phyloP scores from a whole-genome alignment of 2,329 filamentous ascomycete genomes.

The Aphanocladium album region DNA sequence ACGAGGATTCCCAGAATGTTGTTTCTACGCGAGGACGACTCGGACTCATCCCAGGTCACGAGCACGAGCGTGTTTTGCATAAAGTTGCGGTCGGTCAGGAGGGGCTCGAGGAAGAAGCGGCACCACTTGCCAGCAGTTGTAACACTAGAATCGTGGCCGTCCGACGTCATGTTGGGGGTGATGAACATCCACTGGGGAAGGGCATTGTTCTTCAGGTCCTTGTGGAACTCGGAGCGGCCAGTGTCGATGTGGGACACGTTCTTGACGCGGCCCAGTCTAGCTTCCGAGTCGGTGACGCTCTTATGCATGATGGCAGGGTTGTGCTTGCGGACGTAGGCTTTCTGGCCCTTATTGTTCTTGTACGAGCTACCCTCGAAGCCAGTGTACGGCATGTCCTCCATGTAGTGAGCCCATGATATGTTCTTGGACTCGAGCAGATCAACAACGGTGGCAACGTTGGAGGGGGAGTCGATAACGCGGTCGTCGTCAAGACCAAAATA shows the following conservation, averaged over 20 bases:
- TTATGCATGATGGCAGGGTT: slow-evolving; percentile 64
- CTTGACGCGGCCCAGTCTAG: slow-evolving; percentile 65
- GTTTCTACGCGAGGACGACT: slow-evolving; percentile 63
- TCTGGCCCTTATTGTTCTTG: slow-evolving; percentile 59
- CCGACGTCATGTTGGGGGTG: slow-evolving; percentile 69
- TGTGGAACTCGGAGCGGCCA: slow-evolving; percentile 53
- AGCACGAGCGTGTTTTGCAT: slow-evolving; percentile 71
- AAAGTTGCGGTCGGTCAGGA: slow-evolving; percentile 65
- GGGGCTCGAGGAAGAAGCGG: slow-evolving; percentile 61
- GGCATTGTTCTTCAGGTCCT: slow-evolving; percentile 56
- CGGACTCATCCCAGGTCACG: slow-evolving; percentile 75
- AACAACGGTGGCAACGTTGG: slow-evolving; percentile 60
- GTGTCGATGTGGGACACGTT: slow-evolving; percentile 48
- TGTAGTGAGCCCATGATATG: slow-evolving; percentile 67
- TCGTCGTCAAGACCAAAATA: slow-evolving; percentile 61
- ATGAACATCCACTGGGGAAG: slow-evolving; percentile 71
- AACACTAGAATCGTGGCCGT: slow-evolving; percentile 72
- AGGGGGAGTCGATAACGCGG: slow-evolving; percentile 47
- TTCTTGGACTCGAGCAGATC: slow-evolving; percentile 61
- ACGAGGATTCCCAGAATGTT: slow-evolving; percentile 65
- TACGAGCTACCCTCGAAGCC: slow-evolving; percentile 63
- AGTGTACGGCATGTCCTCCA: slow-evolving; percentile 71
- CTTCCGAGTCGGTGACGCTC: slow-evolving; percentile 52
- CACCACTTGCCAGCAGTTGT: slow-evolving; percentile 65
- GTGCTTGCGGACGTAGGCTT: slow-evolving; percentile 81